Percentiles rank a stretch among this genome's conserved stretches.
phyloP scores from a whole-genome alignment of 176 grass and related monocot genomes.

The Triticum monococcum region DNA sequence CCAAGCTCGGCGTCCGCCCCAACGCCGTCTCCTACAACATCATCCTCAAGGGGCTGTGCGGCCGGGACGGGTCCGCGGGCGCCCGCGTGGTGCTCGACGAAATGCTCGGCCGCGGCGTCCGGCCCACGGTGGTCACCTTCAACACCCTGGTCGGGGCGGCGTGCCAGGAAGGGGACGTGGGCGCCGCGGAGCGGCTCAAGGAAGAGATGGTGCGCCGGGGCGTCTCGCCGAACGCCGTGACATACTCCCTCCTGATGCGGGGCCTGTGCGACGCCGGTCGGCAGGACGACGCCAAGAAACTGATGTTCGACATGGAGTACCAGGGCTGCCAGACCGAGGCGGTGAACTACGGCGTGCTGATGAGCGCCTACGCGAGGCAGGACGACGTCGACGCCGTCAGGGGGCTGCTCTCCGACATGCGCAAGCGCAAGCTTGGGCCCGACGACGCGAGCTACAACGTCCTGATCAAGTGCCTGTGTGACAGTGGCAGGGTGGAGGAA shows the following conservation, averaged over 20 bases:
- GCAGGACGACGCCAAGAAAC: conserved; percentile 61
- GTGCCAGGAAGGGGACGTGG: conserved; percentile 49
- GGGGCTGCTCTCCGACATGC: conserved; percentile 57
- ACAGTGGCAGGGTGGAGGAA: conserved; percentile 40
- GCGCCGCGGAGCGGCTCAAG: conserved; percentile 31
- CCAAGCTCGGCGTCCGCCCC: conserved; percentile 53
- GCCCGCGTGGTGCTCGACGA: conserved; percentile 63
- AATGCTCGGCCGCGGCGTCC: conserved; percentile 68
- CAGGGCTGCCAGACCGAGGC: conserved; percentile 65
- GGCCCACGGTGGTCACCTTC: conserved; percentile 62
- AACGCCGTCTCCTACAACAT: conserved; percentile 92
- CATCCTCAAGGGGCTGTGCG: conserved; percentile 59
- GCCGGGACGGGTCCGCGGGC: conserved; percentile 37
- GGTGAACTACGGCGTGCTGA: conserved; percentile 78
- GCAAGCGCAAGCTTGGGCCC: conserved; percentile 52
- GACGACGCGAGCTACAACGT: conserved; percentile 62
- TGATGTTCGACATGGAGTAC: conserved; percentile 98
- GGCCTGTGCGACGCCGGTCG: conserved; percentile 47
- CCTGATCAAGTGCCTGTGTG: conserved; percentile 60
- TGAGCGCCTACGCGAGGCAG: conserved; percentile 43
- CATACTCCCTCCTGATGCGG: conserved; percentile 66
- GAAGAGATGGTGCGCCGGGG: conserved; percentile 63
- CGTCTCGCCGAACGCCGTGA: conserved; percentile 58
- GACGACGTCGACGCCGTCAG: conserved; percentile 38
- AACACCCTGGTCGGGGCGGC: conserved; percentile 63